phyloP scores from a whole-genome alignment of 371 early-diverging fungal genomes.

The Rhizopus stolonifer region DNA sequence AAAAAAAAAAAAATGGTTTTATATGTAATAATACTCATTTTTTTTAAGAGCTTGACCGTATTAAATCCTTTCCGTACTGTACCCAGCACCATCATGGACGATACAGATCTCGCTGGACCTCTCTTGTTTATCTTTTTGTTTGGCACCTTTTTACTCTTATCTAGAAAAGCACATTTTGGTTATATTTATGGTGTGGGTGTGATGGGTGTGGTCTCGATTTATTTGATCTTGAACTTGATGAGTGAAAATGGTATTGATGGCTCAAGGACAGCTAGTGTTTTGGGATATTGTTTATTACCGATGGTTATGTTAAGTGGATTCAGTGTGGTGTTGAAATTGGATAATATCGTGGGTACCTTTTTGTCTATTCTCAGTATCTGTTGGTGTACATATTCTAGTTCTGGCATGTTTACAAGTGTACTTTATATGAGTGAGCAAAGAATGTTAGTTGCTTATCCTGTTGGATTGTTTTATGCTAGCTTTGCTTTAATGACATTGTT shows the following conservation, averaged over 20 bases:
- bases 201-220: constrained; percentile 86
- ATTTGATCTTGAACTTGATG: constrained; percentile 92
- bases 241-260: constrained; percentile 84
- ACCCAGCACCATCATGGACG: constrained; percentile 91
- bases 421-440: constrained; percentile 91
- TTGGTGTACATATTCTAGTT: constrained; percentile 95
- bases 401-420: constrained; percentile 94
- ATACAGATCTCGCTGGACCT: constrained; percentile 95
- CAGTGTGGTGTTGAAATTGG: constrained; percentile 48
- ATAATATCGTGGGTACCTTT: constrained; percentile 59
- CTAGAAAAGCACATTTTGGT: constrained; percentile 94
- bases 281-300: constrained; percentile 96
- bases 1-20: too few relatives aligned
- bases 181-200: constrained; percentile 96
- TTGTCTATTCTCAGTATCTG: constrained; percentile 70
- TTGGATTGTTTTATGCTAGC: constrained; percentile 89
- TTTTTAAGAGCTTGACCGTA: constrained; percentile 82
- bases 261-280: constrained; percentile 88
- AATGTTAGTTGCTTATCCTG: constrained; percentile 93
- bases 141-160: constrained; percentile 82
- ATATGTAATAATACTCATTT: too few relatives aligned
- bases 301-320: constrained; percentile 84
- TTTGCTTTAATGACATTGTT: constrained; percentile 96
- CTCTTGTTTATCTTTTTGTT: constrained; percentile 86
- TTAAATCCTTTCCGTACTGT: constrained; percentile 87